Evolutionary conservation across 371 early-diverging fungal species (phyloP).

Genomic region (Capillidium rhysosporum): DNA sequence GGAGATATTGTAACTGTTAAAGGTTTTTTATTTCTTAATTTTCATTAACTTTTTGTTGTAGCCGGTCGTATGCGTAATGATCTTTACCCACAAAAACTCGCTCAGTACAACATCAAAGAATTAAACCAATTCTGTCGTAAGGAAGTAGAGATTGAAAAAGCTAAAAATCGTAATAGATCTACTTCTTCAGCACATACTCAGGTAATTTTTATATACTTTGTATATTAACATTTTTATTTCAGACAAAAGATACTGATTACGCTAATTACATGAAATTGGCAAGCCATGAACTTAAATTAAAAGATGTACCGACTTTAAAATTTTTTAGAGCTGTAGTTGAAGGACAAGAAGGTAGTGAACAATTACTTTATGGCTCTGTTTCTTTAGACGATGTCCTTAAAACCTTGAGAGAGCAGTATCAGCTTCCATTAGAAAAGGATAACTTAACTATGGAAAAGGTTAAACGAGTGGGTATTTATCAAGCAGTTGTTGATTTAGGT

Average conservation of each 20-base stretch:
- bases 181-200: not conserved
- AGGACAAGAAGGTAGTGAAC: not conserved
- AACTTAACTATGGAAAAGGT: not conserved
- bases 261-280: not conserved
- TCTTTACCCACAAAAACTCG: not conserved
- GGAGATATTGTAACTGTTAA: not conserved
- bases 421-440: not conserved
- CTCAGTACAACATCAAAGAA: not conserved
- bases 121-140: not conserved
- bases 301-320: not conserved
- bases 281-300: not conserved
- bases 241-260: not conserved
- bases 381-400: not conserved
- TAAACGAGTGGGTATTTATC: not conserved
- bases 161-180: not conserved
- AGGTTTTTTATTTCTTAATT: not conserved
- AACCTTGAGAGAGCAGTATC: not conserved
- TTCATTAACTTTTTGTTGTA: too few relatives aligned
- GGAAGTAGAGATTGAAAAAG: not conserved
- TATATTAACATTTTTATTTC: not conserved
- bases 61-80: constrained; percentile 2
- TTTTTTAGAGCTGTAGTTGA: not conserved
- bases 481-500: not conserved
- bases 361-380: not conserved
- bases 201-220: not conserved